These are phyloP conservation scores for Ilex asprella DNA, from an alignment of 257 asterid species.

Conservation along the genomic window DNA sequence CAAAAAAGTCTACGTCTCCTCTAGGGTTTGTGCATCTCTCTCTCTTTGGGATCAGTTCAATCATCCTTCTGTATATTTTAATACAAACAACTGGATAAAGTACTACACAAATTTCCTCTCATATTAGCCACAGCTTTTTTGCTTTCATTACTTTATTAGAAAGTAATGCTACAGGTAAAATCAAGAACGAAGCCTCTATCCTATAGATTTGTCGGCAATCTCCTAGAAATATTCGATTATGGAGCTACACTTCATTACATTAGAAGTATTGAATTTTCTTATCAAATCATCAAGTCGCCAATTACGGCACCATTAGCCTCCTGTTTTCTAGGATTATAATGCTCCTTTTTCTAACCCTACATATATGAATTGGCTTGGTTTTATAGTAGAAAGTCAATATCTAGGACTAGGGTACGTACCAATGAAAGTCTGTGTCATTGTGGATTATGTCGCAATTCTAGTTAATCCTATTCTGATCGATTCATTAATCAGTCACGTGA, in stretches of 20 bases:
- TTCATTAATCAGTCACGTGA: too few species aligned
- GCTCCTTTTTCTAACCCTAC: not conserved
- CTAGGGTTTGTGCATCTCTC: constrained; percentile 57
- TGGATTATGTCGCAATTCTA: too few species aligned
- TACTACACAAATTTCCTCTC: constrained; percentile 26
- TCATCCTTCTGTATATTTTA: constrained; percentile 10
- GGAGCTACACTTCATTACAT: constrained; percentile 3
- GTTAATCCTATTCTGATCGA: too few species aligned
- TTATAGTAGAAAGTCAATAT: too few species aligned
- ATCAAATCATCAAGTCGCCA: constrained; percentile 25
- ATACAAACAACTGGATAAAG: constrained; percentile 30
- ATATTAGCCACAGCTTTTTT: constrained; percentile 33
- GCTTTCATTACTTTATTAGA: constrained; percentile 31
- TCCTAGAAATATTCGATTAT: constrained; percentile 14
- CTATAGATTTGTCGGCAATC: constrained; percentile 33
- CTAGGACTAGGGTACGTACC: too few species aligned
- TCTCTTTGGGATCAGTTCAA: constrained; percentile 59
- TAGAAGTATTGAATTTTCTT: constrained; percentile 5
- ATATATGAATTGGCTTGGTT: constrained; percentile 21
- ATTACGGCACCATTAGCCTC: constrained; percentile 34
- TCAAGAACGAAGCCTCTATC: constrained; percentile 39
- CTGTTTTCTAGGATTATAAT: constrained; percentile 9
- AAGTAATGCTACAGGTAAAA: constrained; percentile 25
- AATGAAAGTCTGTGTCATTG: too few species aligned
- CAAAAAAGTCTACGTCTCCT: constrained; percentile 33